These are phyloP conservation scores for Blastobotrys aristatus DNA, from an alignment of 1,139 yeast genomes.

Conservation along the genomic window DNA sequence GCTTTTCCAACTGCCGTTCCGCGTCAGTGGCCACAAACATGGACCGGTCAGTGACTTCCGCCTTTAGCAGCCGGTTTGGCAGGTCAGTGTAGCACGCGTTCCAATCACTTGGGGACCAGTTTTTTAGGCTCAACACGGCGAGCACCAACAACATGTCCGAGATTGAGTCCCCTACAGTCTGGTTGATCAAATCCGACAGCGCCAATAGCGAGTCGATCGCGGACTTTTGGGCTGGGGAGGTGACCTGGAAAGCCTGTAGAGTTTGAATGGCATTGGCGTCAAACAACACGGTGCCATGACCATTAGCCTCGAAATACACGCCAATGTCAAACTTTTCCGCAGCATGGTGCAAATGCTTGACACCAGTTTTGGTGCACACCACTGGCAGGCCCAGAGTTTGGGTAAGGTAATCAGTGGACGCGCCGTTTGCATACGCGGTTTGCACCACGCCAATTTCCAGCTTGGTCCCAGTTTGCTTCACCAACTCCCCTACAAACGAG, in stretches of 20 bases:
- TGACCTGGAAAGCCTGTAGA: conserved; percentile 31
- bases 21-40: conserved; percentile 83
- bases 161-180: conserved; percentile 96
- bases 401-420: conserved; percentile 69
- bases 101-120: conserved; percentile 67
- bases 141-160: conserved; percentile 80
- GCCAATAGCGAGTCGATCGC: conserved; percentile 52
- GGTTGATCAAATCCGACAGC: conserved; percentile 73
- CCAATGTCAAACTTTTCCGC: conserved; percentile 85
- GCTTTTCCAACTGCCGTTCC: conserved; percentile 73
- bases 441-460: conserved; percentile 78
- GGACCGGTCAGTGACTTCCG: conserved; percentile 74
- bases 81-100: conserved; percentile 70
- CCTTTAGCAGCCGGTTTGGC: conserved; percentile 81
- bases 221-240: conserved; percentile 36
- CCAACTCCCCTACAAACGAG: conserved; percentile 52
- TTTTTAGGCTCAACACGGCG: conserved; percentile 54
- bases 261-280: conserved; percentile 50
- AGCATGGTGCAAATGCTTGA: conserved; percentile 87
- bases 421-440: conserved; percentile 97
- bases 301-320: conserved; percentile 95
- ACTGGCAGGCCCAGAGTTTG: conserved; percentile 68
- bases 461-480: conserved; percentile 36
- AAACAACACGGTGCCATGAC: conserved; percentile 96
- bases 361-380: conserved; percentile 91